phyloP scores from a whole-genome alignment of 2,329 filamentous ascomycete species.

The Metarhizium humberi region DNA sequence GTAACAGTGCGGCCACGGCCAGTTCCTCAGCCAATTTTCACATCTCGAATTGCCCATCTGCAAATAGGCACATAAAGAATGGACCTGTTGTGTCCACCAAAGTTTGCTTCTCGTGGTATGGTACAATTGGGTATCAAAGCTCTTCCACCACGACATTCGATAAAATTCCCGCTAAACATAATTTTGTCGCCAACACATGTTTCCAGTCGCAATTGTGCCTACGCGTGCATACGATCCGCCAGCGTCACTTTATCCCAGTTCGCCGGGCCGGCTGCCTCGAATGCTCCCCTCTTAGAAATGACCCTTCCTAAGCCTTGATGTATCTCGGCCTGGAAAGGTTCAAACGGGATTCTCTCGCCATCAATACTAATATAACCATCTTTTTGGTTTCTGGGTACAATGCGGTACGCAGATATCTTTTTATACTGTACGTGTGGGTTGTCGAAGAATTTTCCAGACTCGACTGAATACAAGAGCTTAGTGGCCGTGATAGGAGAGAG shows the following conservation, averaged over 20 bases:
- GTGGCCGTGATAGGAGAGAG: conserved; percentile 58
- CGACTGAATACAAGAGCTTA: conserved; percentile 61
- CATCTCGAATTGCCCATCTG: too few species aligned
- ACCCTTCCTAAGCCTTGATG: conserved; percentile 75
- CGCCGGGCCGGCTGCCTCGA: conserved; percentile 52
- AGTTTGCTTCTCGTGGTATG: not conserved
- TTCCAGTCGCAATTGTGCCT: not conserved
- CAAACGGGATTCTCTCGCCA: conserved; percentile 79
- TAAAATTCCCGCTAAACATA: not conserved
- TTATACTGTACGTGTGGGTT: conserved; percentile 67
- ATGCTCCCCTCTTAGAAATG: conserved; percentile 66
- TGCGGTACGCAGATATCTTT: conserved; percentile 80
- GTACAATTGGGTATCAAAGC: conserved; percentile 15
- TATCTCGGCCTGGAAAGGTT: conserved; percentile 84
- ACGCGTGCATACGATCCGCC: conserved; percentile 17
- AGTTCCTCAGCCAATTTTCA: too few species aligned
- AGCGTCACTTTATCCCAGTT: conserved; percentile 37
- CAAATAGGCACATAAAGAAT: not conserved
- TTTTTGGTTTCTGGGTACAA: conserved; percentile 62
- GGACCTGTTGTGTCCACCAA: not conserved
- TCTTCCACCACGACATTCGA: not conserved
- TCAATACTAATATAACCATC: conserved; percentile 90
- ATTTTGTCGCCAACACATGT: not conserved
- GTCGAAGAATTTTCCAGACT: conserved; percentile 70
- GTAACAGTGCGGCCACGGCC: too few species aligned